A percentile compares a stretch with the other conserved stretches of the same genome.
These are phyloP conservation scores for Amoebophrya sp. DNA, from an alignment of 169 alveolate genomes.

Conservation along the genomic window DNA sequence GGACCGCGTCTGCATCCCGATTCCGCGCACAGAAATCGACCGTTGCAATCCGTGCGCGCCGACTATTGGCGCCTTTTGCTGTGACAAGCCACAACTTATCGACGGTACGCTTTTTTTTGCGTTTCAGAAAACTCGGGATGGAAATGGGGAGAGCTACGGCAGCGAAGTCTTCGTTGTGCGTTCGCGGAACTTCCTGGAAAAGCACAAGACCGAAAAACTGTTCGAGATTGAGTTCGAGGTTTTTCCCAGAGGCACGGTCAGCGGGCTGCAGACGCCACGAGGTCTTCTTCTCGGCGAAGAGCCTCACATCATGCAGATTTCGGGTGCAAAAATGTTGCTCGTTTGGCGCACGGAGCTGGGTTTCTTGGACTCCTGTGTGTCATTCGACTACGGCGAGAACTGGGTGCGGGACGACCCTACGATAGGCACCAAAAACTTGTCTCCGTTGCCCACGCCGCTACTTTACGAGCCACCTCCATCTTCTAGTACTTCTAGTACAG, in stretches of 20 bases:
- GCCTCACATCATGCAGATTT: not conserved
- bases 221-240: not conserved
- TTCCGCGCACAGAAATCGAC: not conserved
- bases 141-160: not conserved
- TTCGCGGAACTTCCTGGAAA: not conserved
- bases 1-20: not conserved
- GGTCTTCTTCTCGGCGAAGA: not conserved
- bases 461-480: no score
- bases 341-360: conserved; percentile 14
- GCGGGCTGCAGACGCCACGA: not conserved
- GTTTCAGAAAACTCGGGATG: not conserved
- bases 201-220: not conserved
- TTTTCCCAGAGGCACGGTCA: not conserved
- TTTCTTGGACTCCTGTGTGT: not conserved
- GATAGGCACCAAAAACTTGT: no score
- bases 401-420: no score
- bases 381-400: not conserved
- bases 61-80: conserved; percentile 5
- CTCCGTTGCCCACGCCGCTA: no score
- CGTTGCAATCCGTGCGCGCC: not conserved
- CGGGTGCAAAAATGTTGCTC: not conserved
- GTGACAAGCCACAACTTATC: not conserved
- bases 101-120: not conserved
- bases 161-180: conserved; percentile 8
- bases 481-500: no score